These are phyloP conservation scores for Aspergillus intermedius DNA, from an alignment of 2,329 filamentous ascomycete genomes.

Conservation along the genomic window DNA sequence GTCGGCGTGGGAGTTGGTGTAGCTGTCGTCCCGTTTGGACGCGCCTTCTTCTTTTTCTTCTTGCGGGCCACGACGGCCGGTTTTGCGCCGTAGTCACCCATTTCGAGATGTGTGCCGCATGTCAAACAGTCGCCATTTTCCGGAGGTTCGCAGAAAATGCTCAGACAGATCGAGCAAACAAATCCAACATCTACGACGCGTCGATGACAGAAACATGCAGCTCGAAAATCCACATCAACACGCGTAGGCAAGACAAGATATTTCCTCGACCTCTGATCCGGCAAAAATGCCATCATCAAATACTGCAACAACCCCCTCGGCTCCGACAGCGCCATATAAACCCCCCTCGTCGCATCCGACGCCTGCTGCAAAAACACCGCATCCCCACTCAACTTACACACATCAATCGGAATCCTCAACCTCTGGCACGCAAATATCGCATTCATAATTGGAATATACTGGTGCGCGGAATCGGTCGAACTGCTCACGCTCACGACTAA, in stretches of 20 bases:
- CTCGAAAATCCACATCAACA: slow-evolving; percentile 87
- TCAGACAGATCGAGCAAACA: slow-evolving; percentile 93
- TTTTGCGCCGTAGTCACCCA: slow-evolving; percentile 68
- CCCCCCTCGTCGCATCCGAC: slow-evolving; percentile 62
- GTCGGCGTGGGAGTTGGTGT: slow-evolving; percentile 54
- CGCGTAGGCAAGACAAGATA: slow-evolving; percentile 72
- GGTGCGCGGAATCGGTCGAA: slow-evolving; percentile 74
- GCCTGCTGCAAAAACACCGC: slow-evolving; percentile 95
- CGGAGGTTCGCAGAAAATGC: slow-evolving; percentile 73
- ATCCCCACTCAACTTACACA: slow-evolving; percentile 75
- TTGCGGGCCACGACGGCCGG: slow-evolving; percentile 66
- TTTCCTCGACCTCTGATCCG: slow-evolving; percentile 58
- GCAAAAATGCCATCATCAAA: slow-evolving; percentile 88
- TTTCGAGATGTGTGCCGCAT: slow-evolving; percentile 69
- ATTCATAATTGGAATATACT: slow-evolving; percentile 99
- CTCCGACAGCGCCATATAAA: slow-evolving; percentile 58
- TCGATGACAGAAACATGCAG: slow-evolving; percentile 96
- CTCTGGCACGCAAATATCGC: slow-evolving; percentile 91
- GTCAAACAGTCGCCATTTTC: slow-evolving; percentile 68
- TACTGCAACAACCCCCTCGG: slow-evolving; percentile 78
- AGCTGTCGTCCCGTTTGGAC: slow-evolving; percentile 41
- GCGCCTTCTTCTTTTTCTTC: slow-evolving; percentile 72
- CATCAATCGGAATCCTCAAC: slow-evolving; percentile 82
- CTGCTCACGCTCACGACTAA: slow-evolving; percentile 85
- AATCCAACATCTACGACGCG: slow-evolving; percentile 86